Conservation (phyloP, 73 alveolate species). For the Tetrahymena thermophila region DNA sequence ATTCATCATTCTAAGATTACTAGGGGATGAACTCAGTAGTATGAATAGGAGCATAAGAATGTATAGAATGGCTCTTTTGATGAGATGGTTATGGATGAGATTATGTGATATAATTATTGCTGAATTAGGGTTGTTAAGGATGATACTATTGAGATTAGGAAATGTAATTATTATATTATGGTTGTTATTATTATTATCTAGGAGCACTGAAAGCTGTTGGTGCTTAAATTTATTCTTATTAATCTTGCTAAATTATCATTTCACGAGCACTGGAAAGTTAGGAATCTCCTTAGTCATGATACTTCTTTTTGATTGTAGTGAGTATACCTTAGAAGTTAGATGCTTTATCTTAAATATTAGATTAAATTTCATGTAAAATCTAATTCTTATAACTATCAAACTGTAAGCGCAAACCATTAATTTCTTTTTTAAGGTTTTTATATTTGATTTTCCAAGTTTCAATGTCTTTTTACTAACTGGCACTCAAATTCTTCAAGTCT, state of each 20-base stretch:
- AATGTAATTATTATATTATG: neutral
- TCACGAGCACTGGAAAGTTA: neutral
- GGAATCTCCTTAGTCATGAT: neutral
- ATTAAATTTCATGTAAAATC: neutral
- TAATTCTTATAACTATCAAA: neutral
- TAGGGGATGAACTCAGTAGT: neutral
- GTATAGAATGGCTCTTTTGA: neutral
- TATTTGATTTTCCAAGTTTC: neutral
- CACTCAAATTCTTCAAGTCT: neutral
- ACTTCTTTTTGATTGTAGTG: neutral
- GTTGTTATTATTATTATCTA: neutral
- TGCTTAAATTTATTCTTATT: neutral
- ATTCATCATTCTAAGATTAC: neutral
- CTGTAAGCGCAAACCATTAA: neutral
- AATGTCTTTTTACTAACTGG: neutral
- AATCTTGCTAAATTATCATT: neutral
- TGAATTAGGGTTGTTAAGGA: neutral
- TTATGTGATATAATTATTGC: neutral
- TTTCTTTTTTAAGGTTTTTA: neutral
- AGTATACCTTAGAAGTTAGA: neutral
- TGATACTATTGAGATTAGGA: neutral
- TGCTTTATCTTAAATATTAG: neutral
- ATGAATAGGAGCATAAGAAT: neutral
- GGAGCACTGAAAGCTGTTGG: neutral
- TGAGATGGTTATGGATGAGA: neutral